Base-by-base conservation (phyloP, 306 rosid species). In the Prinsepia uniflora region DNA sequence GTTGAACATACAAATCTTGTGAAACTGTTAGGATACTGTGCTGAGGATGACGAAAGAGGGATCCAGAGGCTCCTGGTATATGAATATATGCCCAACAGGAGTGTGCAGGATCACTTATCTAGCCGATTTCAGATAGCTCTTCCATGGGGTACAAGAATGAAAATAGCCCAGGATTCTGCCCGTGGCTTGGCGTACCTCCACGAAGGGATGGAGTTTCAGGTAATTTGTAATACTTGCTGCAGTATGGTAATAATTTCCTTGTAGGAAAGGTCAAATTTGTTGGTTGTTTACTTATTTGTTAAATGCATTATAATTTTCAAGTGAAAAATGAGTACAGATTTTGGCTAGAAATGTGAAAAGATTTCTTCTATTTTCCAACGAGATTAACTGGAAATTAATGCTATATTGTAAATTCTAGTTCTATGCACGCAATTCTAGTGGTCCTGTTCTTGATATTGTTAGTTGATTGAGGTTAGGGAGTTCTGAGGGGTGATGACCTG, bases 121-220 rank as follows among this genome's bases (percentile, higher is more conserved):
- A 81, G 72, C 82, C 81, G 82, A 67, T 80, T 41, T 76, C 78
- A 74, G 20, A 54, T 65, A 30, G 76, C 87, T 18, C 90, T 86
- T 72, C 80, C 87, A 5, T 86, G 90, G 90, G 74, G 52, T 39
- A 81, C 80, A 48, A 75, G 90, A 70, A 76, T 86, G 74, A 81
- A 84, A 76, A 83, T 86, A 73, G 90, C 90, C 5, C 90, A 81
- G 84, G 87, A 86, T 66, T 14, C 90, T 19, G 90, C 90, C 50
- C 81, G 87, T 1, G 90, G 90, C 49, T 81, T 86, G 65, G 84
- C 85, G 6, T 86, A 86, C 72, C 90, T 86, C n/a, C 90, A 86
- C n/a, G 90, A 86, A 79, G 90, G 83, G 71, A 86, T 86, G 90
- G 90, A 86, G 40, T 86, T 86, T 80, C 90, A 85, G 90, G 90